These are phyloP conservation scores for Nematocida sp. DNA, from an alignment of 371 early-diverging fungal genomes.

Conservation along the genomic window DNA sequence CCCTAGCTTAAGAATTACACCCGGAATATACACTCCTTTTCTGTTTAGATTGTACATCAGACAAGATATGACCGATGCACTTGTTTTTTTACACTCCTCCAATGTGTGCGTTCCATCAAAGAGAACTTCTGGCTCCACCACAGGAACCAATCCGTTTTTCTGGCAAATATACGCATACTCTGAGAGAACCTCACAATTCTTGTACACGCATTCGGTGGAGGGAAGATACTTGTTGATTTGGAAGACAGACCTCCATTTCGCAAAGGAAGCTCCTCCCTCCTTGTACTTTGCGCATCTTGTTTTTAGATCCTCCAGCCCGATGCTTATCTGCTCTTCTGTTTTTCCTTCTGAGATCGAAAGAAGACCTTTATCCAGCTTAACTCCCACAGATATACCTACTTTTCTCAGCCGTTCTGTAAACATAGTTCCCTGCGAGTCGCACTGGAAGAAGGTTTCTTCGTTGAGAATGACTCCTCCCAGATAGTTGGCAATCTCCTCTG, in stretches of 20 bases:
- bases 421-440: slow-evolving; percentile 66
- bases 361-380: slow-evolving; percentile 71
- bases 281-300: slow-evolving; percentile 68
- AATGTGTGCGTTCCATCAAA: slow-evolving; percentile 70
- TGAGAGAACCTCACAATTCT: slow-evolving; percentile 70
- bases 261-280: slow-evolving; percentile 69
- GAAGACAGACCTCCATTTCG: slow-evolving; percentile 72
- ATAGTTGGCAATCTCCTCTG: slow-evolving; percentile 66
- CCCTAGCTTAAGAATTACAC: slow-evolving; percentile 70
- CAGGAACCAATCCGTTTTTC: slow-evolving; percentile 69
- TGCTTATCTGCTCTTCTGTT: slow-evolving; percentile 69
- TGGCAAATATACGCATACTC: slow-evolving; percentile 72
- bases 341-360: slow-evolving; percentile 63
- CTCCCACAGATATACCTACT: slow-evolving; percentile 69
- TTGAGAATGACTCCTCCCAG: slow-evolving; percentile 71
- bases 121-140: slow-evolving; percentile 72
- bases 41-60: slow-evolving; percentile 68
- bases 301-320: slow-evolving; percentile 70
- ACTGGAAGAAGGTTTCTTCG: slow-evolving; percentile 71
- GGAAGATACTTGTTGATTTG: slow-evolving; percentile 68
- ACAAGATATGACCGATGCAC: slow-evolving; percentile 68
- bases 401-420: slow-evolving; percentile 68
- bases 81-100: slow-evolving; percentile 67
- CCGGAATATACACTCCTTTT: slow-evolving; percentile 70
- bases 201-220: slow-evolving; percentile 68